Conservation (phyloP, 2,329 filamentous ascomycete genomes). For the Monosporascus sp. region DNA sequence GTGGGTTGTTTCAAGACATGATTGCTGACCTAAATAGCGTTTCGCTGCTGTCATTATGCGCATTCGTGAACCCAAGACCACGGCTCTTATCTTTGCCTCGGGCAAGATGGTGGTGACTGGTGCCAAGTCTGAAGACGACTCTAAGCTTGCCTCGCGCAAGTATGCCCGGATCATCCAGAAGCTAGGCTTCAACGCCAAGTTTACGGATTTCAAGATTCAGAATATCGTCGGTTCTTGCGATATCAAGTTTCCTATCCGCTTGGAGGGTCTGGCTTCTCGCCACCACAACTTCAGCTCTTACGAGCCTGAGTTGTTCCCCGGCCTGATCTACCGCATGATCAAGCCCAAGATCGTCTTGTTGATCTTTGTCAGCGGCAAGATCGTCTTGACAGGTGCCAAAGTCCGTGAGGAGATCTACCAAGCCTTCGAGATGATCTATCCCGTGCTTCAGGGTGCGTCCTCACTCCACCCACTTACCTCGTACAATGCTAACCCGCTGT, state of each 20-base stretch:
- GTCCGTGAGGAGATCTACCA: conserved; percentile 98
- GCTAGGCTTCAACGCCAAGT: conserved; percentile 98
- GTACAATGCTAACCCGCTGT: conserved; percentile 7
- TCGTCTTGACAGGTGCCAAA: conserved; percentile 94
- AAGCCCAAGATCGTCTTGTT: conserved; percentile 98
- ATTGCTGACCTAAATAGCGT: conserved; percentile 57
- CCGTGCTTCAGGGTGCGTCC: conserved; percentile 72
- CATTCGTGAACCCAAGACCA: conserved; percentile 98
- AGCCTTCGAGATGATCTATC: conserved; percentile 95
- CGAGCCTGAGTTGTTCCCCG: conserved; percentile 96
- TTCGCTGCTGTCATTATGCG: conserved; percentile 99
- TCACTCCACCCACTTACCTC: too few relatives aligned
- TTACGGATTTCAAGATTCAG: conserved; percentile 99
- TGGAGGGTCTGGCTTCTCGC: conserved; percentile 91
- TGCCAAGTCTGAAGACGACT: conserved; percentile 96
- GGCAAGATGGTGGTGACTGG: conserved; percentile 99
- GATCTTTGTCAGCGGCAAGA: conserved; percentile 98
- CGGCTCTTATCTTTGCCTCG: conserved; percentile 92
- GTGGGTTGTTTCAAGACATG: conserved; percentile 9
- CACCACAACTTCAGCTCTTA: conserved; percentile 99
- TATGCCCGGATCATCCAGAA: conserved; percentile 99
- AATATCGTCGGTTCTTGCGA: conserved; percentile 99
- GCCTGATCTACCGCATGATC: conserved; percentile 99
- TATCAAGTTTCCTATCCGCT: conserved; percentile 97
- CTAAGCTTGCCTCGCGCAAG: conserved; percentile 92